phyloP scores from a whole-genome alignment of 805 yeast species.

The Lipomyces sp. region DNA sequence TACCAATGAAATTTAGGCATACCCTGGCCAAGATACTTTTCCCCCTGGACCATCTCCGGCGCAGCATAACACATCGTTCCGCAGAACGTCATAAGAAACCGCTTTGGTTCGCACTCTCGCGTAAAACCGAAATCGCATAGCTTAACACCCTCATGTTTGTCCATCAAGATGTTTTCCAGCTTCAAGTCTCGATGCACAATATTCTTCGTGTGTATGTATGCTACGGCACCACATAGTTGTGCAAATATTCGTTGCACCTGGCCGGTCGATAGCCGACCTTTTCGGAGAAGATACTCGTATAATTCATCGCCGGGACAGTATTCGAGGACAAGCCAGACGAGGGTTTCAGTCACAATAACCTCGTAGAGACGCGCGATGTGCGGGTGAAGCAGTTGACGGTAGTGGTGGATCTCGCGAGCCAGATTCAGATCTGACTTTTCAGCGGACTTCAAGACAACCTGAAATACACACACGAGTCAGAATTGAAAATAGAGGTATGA shows the following conservation, averaged over 20 bases:
- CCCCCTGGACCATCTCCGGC: slow-evolving; percentile 73
- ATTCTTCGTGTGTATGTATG: slow-evolving; percentile 71
- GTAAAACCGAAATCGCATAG: slow-evolving; percentile 94
- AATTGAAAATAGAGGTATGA: background rate
- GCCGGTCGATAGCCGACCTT: slow-evolving; percentile 42
- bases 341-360: slow-evolving; percentile 72
- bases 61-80: slow-evolving; percentile 98
- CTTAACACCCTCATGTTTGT: slow-evolving; percentile 64
- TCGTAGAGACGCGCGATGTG: slow-evolving; percentile 83
- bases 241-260: slow-evolving; percentile 43
- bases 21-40: slow-evolving; percentile 69
- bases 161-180: slow-evolving; percentile 61
- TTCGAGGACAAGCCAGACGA: slow-evolving; percentile 84
- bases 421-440: slow-evolving; percentile 74
- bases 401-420: slow-evolving; percentile 86
- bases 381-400: slow-evolving; percentile 77
- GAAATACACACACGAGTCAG: slow-evolving; percentile 6
- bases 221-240: slow-evolving; percentile 58
- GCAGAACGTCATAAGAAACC: slow-evolving; percentile 73
- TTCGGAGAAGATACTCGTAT: slow-evolving; percentile 35
- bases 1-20: background rate
- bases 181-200: slow-evolving; percentile 77
- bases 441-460: slow-evolving; percentile 78
- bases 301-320: slow-evolving; percentile 71
- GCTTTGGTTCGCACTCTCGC: slow-evolving; percentile 60